These are phyloP conservation scores for Coniophora puteana DNA, from an alignment of 1,284 basidiomycete species.

Conservation along the genomic window DNA sequence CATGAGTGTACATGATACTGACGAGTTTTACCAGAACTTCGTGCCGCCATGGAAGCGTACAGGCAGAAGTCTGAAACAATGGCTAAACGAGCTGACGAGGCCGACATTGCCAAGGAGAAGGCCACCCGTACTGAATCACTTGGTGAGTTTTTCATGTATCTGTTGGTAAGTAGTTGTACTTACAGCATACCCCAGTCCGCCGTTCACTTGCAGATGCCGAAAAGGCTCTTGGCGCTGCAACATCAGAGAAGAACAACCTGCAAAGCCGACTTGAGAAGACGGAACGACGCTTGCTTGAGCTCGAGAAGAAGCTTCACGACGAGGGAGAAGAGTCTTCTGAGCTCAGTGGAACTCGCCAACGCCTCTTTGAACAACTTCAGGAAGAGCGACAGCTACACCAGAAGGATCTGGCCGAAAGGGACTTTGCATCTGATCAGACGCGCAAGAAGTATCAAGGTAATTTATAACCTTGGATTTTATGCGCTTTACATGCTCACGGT, in stretches of 20 bases:
- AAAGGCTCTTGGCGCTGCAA: constrained; percentile 49
- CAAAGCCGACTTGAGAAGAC: constrained; percentile 50
- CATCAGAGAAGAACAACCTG: constrained; percentile 49
- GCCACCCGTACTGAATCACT: constrained; percentile 61
- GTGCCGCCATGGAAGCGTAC: constrained; percentile 60
- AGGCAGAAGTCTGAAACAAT: constrained; percentile 61
- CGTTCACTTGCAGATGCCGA: constrained; percentile 62
- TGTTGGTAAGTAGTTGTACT: constrained; percentile 10
- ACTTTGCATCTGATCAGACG: constrained; percentile 74
- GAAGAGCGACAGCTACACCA: constrained; percentile 74
- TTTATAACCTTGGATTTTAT: constrained; percentile 7
- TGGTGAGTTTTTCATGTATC: constrained; percentile 36
- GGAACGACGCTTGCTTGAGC: constrained; percentile 54
- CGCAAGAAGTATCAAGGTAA: constrained; percentile 81
- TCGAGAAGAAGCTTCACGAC: constrained; percentile 66
- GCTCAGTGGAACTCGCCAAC: constrained; percentile 56
- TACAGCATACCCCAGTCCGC: constrained; percentile 56
- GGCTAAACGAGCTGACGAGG: constrained; percentile 61
- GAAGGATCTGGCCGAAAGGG: constrained; percentile 73
- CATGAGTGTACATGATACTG: constrained; percentile 1
- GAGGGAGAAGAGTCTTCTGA: constrained; percentile 69
- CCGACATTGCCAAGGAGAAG: constrained; percentile 67
- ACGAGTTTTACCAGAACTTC: constrained; percentile 43
- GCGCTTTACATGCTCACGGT: constrained; percentile 5
- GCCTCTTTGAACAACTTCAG: constrained; percentile 69